Evolutionary conservation across 2,329 filamentous ascomycete genomes (phyloP).

Genomic region (Aureobasidium lini): DNA sequence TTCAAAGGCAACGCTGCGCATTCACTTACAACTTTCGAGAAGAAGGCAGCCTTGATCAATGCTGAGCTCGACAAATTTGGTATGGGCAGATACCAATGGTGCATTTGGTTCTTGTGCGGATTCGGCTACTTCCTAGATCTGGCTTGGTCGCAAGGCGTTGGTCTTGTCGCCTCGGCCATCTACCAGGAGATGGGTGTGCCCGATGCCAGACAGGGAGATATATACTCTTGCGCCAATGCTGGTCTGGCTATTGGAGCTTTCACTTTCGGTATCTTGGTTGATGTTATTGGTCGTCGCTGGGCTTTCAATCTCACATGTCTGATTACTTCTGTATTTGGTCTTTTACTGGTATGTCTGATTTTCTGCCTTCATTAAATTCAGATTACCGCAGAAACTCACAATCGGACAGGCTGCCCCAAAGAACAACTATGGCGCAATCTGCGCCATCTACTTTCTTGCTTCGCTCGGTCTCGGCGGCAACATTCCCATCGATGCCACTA

Average conservation of each 20-base stretch:
- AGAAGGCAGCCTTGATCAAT: constrained; percentile 38
- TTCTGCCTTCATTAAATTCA: too few species aligned
- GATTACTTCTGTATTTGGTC: constrained; percentile 47
- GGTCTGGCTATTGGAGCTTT: constrained; percentile 50
- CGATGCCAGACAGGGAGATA: constrained; percentile 32
- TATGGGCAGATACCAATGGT: constrained; percentile 49
- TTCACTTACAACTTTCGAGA: constrained; percentile 27
- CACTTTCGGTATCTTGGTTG: constrained; percentile 49
- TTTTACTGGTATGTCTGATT: constrained; percentile 41
- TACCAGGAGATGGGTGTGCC: constrained; percentile 51
- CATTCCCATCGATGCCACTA: constrained; percentile 50
- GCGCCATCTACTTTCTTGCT: constrained; percentile 47
- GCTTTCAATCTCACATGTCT: constrained; percentile 53
- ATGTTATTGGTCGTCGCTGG: constrained; percentile 47
- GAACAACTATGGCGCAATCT: constrained; percentile 43
- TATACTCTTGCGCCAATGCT: constrained; percentile 48
- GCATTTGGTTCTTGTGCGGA: constrained; percentile 34
- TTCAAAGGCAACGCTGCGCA: constrained; percentile 1
- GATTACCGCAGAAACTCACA: background rate
- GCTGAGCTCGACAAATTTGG: constrained; percentile 45
- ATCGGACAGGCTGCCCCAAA: background rate
- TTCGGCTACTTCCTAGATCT: constrained; percentile 51
- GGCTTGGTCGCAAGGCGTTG: constrained; percentile 52
- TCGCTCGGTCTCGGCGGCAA: constrained; percentile 45
- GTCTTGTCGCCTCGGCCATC: constrained; percentile 46